These are phyloP conservation scores for Pythium dissotocum DNA, from an alignment of 352 stramenopile genomes.

Conservation along the genomic window DNA sequence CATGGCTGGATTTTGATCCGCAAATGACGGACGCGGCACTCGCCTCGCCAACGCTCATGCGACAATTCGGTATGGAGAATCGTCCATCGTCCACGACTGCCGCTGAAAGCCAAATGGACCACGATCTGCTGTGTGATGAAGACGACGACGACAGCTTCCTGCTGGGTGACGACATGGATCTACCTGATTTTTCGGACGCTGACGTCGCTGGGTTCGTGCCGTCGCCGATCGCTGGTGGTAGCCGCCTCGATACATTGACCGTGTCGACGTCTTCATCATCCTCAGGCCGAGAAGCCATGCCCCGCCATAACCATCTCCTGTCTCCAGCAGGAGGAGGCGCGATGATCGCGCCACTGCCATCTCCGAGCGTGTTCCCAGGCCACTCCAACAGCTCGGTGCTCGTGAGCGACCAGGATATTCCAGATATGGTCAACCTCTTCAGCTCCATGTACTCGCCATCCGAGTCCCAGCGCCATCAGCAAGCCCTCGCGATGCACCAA, in stretches of 20 bases:
- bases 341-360: slow-evolving; percentile 15
- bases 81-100: not conserved
- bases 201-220: slow-evolving; percentile 20
- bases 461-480: slow-evolving; percentile 7
- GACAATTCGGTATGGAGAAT: slow-evolving; percentile 15
- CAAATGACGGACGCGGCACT: slow-evolving; percentile 16
- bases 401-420: slow-evolving; percentile 46
- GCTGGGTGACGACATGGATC: slow-evolving; percentile 21
- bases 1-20: slow-evolving; percentile 35
- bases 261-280: slow-evolving; percentile 33
- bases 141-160: slow-evolving; percentile 17
- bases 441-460: slow-evolving; percentile 64
- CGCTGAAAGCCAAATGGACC: slow-evolving; percentile 28
- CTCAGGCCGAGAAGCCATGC: slow-evolving; percentile 19
- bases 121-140: slow-evolving; percentile 19
- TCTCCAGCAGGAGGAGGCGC: slow-evolving; percentile 1
- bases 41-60: slow-evolving; percentile 29
- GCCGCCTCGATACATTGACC: slow-evolving; percentile 14
- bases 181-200: slow-evolving; percentile 22
- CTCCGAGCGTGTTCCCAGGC: slow-evolving; percentile 17
- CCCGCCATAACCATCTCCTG: slow-evolving; percentile 2
- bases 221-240: slow-evolving; percentile 1
- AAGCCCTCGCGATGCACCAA: slow-evolving; percentile 1
- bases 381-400: slow-evolving; percentile 14
- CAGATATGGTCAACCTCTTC: slow-evolving; percentile 67